phyloP scores from a whole-genome alignment of 2,329 filamentous ascomycete genomes.

The Balansia obtecta region DNA sequence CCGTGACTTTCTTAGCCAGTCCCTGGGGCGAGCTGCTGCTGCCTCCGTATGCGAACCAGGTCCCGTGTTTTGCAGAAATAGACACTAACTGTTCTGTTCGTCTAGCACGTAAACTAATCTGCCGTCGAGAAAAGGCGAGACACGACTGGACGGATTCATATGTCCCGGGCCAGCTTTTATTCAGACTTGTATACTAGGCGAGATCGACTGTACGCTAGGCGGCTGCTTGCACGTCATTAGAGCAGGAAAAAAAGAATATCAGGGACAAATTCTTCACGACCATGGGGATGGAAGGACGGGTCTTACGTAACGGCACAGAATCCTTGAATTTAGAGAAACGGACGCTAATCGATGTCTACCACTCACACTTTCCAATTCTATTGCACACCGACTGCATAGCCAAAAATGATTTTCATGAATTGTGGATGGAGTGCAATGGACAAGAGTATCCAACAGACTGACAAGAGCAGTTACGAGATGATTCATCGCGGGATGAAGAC shows the following conservation, averaged over 20 bases:
- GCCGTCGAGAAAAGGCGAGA: background rate
- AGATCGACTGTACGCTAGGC: background rate
- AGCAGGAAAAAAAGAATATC: background rate
- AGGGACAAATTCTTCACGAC: background rate
- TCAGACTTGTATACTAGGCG: background rate
- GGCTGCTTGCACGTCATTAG: background rate
- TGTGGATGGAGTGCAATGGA: too few species aligned
- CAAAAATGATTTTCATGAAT: too few species aligned
- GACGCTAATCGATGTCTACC: background rate
- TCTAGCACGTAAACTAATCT: background rate
- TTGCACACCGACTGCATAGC: too few species aligned
- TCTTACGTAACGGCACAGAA: background rate
- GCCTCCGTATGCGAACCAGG: conserved; percentile 39
- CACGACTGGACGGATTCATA: background rate
- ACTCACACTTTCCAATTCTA: background rate
- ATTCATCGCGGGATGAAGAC: too few species aligned
- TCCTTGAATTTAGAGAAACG: background rate
- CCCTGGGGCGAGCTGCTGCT: conserved; percentile 55
- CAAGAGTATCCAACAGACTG: too few species aligned
- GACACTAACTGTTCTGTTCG: background rate
- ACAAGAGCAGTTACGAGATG: too few species aligned
- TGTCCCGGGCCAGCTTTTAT: background rate
- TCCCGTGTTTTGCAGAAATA: background rate
- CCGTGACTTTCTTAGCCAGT: conserved; percentile 53
- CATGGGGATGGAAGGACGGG: background rate